Evolutionary conservation across 1,284 basidiomycete genomes (phyloP), one percentile per base, ranked within the genome.

Genomic region (Apiotrichum sp.): DNA sequence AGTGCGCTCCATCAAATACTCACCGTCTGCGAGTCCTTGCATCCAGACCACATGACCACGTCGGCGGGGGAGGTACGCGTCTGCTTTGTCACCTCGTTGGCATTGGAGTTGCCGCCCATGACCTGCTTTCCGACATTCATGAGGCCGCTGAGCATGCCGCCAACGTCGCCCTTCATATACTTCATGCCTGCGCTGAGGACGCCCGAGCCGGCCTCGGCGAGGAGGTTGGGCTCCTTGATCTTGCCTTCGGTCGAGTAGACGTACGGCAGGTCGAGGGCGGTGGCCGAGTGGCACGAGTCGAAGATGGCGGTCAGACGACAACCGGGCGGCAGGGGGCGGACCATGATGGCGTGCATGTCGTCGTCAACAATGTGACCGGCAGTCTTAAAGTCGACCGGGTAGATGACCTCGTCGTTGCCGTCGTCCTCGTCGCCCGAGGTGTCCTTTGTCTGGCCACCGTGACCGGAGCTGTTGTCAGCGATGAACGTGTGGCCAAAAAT

Each of bases 291-390:
- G 57, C 77, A 68, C 44, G 77, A 79, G 63, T 93, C 90, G 66
- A 89, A 93, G 63, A 93, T 89, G 32, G 88, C 85, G 5, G 91
- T 93, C 44, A 95, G 77, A 43, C 92, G 86, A 69, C 89, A 92
- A 0, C 92, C 91, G 31, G 84, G 72, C 33, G 90, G 90, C 3
- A 95, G 80, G 13, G 84, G 81, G 38, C 55, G 53, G 48, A 78
- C 77, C 64, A 91, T 81, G 53, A 88, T 83, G 1, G 60, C 64
- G 57, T 74, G 73, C 61, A 62, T 57, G 67, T 89, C 87, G 74
- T 95, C 89, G 66, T 93, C 91, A 11, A 89, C 82, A 53, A 93
- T 86, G 66, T 89, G 84, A 0, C 87, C 85, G 4, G 79, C 80
- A 11, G 70, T 65, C 69, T 90, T 77, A 72, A 81, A 87, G 72